Evolutionary conservation across 805 yeast species (phyloP).

Genomic region (Wickerhamiella parazyma): DNA sequence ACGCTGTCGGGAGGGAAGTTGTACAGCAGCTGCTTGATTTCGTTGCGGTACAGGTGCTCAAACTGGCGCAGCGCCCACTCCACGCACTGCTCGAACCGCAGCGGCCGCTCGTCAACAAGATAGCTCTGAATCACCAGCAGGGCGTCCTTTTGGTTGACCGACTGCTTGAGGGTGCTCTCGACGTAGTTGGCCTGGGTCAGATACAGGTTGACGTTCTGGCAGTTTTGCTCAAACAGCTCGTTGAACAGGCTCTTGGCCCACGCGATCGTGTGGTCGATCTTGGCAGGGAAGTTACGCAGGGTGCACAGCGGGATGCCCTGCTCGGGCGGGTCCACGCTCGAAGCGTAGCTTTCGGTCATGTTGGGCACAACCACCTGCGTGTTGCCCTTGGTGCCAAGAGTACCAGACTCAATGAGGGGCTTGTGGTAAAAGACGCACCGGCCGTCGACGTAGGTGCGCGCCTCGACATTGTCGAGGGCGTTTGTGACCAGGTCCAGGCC

Average conservation of each 20-base stretch:
- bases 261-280: conserved; percentile 97
- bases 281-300: conserved; percentile 91
- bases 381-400: conserved; percentile 96
- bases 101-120: conserved; percentile 69
- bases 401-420: conserved; percentile 89
- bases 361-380: conserved; percentile 92
- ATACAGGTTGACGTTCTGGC: conserved; percentile 85
- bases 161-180: conserved; percentile 79
- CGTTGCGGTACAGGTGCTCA: conserved; percentile 72
- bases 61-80: conserved; percentile 89
- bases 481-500: conserved; percentile 79
- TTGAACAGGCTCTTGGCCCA: conserved; percentile 96
- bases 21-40: conserved; percentile 76
- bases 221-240: conserved; percentile 80
- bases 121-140: conserved; percentile 60
- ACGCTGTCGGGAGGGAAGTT: conserved; percentile 92
- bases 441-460: conserved; percentile 94
- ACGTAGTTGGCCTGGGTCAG: conserved; percentile 85
- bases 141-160: conserved; percentile 80
- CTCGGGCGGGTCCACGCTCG: conserved; percentile 98
- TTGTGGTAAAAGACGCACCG: conserved; percentile 88
- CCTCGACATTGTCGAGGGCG: conserved; percentile 95
- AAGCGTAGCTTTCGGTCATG: conserved; percentile 88
- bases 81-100: conserved; percentile 84
- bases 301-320: conserved; percentile 96